Percentiles rank a stretch among this genome's conserved stretches.
These are phyloP conservation scores for Aspergillus calidoustus DNA, from an alignment of 2,329 filamentous ascomycete species.

Conservation along the genomic window DNA sequence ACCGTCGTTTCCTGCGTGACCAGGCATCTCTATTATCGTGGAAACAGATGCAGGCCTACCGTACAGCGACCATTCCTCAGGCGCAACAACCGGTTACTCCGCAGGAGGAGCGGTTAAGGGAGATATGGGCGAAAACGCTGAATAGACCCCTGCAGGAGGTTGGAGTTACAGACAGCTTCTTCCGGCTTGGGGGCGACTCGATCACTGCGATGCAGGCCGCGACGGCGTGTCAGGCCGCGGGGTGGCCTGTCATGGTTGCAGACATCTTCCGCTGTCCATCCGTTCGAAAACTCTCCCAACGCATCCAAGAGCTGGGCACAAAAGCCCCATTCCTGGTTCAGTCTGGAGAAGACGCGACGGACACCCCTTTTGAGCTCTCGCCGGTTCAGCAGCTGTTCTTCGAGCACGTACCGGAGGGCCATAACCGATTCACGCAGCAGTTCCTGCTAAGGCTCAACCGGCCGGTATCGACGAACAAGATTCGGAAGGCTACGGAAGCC, in stretches of 20 bases:
- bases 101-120: slow-evolving; percentile 14
- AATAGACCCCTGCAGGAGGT: slow-evolving; percentile 11
- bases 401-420: neutral
- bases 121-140: slow-evolving; percentile 22
- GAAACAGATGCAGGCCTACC: too few relatives aligned
- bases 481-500: neutral
- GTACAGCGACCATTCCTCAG: neutral
- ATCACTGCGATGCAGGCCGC: slow-evolving; percentile 28
- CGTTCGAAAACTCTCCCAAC: too few relatives aligned
- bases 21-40: slow-evolving; percentile 16
- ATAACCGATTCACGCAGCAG: slow-evolving; percentile 23
- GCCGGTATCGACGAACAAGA: neutral
- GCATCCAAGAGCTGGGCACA: too few relatives aligned
- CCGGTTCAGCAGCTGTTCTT: slow-evolving; percentile 25
- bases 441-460: slow-evolving; percentile 16
- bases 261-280: too few relatives aligned
- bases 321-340: too few relatives aligned
- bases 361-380: slow-evolving; percentile 19
- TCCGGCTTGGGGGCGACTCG: slow-evolving; percentile 29
- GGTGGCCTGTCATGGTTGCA: too few relatives aligned
- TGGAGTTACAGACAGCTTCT: slow-evolving; percentile 29
- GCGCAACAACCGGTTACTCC: slow-evolving; percentile 6
- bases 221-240: neutral
- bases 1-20: slow-evolving; percentile 34
- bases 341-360: slow-evolving; percentile 1